These are phyloP conservation scores for Paracamarosporium sp. DNA, from an alignment of 2,329 filamentous ascomycete species.

Conservation along the genomic window DNA sequence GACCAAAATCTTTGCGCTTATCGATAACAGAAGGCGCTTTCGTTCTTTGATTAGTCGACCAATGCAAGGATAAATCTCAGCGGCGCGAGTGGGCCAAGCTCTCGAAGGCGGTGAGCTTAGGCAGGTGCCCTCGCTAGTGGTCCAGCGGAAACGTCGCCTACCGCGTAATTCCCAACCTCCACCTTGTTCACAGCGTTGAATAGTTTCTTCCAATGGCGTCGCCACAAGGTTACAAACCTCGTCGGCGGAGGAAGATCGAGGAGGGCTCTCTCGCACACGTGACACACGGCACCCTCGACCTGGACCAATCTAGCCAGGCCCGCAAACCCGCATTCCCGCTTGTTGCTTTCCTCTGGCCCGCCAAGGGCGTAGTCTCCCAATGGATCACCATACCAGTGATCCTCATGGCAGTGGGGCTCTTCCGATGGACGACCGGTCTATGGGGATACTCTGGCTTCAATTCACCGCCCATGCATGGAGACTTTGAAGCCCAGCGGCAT, in stretches of 20 bases:
- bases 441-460: slow-evolving; percentile 94
- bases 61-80: too few species aligned
- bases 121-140: background rate
- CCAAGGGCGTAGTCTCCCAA: slow-evolving; percentile 82
- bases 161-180: background rate
- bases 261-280: slow-evolving; percentile 47
- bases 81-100: slow-evolving; percentile 9
- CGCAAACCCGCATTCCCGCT: slow-evolving; percentile 81
- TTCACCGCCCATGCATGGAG: slow-evolving; percentile 88
- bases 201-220: slow-evolving; percentile 35
- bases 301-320: slow-evolving; percentile 53
- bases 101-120: slow-evolving; percentile 7
- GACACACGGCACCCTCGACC: slow-evolving; percentile 51
- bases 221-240: slow-evolving; percentile 47
- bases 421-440: slow-evolving; percentile 88
- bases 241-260: slow-evolving; percentile 53
- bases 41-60: too few species aligned
- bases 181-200: background rate
- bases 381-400: slow-evolving; percentile 90
- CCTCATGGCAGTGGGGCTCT: slow-evolving; percentile 88
- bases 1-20: too few species aligned
- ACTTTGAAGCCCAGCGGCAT: slow-evolving; percentile 97
- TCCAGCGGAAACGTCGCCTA: slow-evolving; percentile 8
- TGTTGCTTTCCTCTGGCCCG: slow-evolving; percentile 93
- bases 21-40: too few species aligned